Evolutionary conservation across 345 rosid species (phyloP).

Genomic region (Cardamine chenopodiifolia): DNA sequence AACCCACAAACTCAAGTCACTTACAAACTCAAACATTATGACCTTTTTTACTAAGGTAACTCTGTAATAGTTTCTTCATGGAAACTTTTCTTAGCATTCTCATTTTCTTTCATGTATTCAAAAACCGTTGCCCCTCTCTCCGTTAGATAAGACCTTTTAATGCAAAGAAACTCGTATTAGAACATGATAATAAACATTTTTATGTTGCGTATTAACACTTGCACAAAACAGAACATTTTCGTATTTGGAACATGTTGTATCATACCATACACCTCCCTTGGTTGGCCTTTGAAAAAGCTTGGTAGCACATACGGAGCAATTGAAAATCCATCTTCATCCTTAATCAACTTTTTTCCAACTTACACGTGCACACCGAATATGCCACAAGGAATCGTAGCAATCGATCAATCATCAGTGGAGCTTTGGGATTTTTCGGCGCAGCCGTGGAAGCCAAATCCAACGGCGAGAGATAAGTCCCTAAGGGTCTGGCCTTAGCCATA

Average conservation of each 20-base stretch:
- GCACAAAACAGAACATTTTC: background rate
- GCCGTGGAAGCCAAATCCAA: constrained; percentile 20
- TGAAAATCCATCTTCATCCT: constrained; percentile 29
- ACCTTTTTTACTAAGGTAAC: background rate
- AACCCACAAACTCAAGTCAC: no score
- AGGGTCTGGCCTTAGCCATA: constrained; percentile 6
- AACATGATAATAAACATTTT: background rate
- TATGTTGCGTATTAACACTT: background rate
- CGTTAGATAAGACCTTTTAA: constrained; percentile 21
- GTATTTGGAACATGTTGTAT: background rate
- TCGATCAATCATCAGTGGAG: constrained; percentile 28
- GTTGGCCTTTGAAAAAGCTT: background rate
- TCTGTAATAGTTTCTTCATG: constrained; percentile 27
- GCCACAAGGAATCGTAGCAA: constrained; percentile 28
- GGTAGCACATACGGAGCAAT: background rate
- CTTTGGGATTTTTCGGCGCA: constrained; percentile 15
- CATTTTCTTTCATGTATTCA: background rate
- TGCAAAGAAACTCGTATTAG: constrained; percentile 6
- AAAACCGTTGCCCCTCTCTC: background rate
- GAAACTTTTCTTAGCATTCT: background rate
- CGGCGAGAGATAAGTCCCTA: constrained; percentile 13
- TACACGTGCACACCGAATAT: constrained; percentile 28
- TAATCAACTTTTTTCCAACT: constrained; percentile 16
- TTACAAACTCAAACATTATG: no score
- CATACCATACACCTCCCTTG: constrained; percentile 7